Base-by-base conservation (phyloP, 768 basidiomycete species). In the Boletus eberwhitei region DNA sequence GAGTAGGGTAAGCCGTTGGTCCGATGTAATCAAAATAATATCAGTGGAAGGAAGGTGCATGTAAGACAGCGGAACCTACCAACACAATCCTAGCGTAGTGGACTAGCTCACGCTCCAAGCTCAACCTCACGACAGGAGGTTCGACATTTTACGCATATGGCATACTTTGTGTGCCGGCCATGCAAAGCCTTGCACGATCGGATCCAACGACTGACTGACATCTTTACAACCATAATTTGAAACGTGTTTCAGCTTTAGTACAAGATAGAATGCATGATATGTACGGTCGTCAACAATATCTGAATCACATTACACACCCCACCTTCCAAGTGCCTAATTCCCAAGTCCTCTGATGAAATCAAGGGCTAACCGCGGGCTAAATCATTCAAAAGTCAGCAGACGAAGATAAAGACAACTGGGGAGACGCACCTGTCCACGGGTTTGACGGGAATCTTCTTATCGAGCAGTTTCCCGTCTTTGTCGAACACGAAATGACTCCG, bases 401-500 rank as follows among this genome's bases (percentile, higher is more conserved):
- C 22, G 43, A 41, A 16, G 22, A 40, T n/a, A 17, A 29, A 17
- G 34, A 39, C 16, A 12, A 17, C 4, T 5, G 42, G 22, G 9
- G 16, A 19, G 3, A 45, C 60, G 2, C 0, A 88, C 91, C 92
- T 96, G 52, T 95, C 90, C 0, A 68, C 85, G 2, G 94, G 90
- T 65, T 93, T 89, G 46, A 96, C 93, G 1, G 92, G 91, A 16
- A 91, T 74, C 65, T 84, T 85, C 74, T 85, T 90, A 16, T 95
- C 87, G 4, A 96, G 72, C 40, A 98, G 77, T 70, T 91, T 91
- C 2, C 94, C 95, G 7, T 92, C 93, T 70, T 90, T 89, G 61
- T 84, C 90, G 62, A 98, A 96, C 61, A 98, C 83, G 71, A 96
- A 97, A 71, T 96, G 93, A 59, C 90, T 93, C 14, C 95, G 84